Evolutionary conservation across 2,329 filamentous ascomycete genomes (phyloP), one percentile per base, ranked within the genome.

Genomic region (Botrytis squamosa): DNA sequence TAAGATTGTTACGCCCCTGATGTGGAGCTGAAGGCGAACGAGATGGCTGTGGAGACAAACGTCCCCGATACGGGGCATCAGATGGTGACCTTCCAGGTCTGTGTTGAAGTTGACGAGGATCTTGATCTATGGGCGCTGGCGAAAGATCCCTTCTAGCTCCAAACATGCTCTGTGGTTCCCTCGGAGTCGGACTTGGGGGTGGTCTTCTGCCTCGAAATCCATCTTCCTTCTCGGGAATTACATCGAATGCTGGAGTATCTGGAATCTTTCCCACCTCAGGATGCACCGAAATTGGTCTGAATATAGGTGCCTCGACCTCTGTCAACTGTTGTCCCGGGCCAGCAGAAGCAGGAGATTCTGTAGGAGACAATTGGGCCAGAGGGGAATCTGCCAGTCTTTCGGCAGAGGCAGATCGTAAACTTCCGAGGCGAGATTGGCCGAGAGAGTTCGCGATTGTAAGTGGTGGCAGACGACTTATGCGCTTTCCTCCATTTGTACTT

Each of bases 401-500:
- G 71, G 89, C 85, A 59, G 91, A 94, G 78, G 92, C 83, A 71
- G 92, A 92, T 59, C 94, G 91, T 81, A 95, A 95, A 83, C 93
- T 97, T 29, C 92, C 93, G 5, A 93, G 92, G 76, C 94, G 89
- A 77, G 89, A 90, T 80, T 92, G 92, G 83, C 93, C 84, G 74
- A 98, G 86, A 71, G 95, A 94, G 79, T 94, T 94, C 75, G 93
- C 92, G 55, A 94, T 92, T 33, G 93, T 93, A 74, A 95, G 85
- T 10, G 94, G 94, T 4, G 95, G 93, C 62, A 98, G 85, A 60
- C 95, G 89, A 83, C 95, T 98, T 83, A 98, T 88, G 74, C 95
- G 89, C 77, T 91, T 90, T 68, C 93, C 94, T 75, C 89, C 88
- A 80, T 89, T 90, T 74, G 89, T 88, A 76, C 89, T 91, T 78